Base-by-base conservation (phyloP, 2,329 filamentous ascomycete genomes). In the Claviceps africana region DNA sequence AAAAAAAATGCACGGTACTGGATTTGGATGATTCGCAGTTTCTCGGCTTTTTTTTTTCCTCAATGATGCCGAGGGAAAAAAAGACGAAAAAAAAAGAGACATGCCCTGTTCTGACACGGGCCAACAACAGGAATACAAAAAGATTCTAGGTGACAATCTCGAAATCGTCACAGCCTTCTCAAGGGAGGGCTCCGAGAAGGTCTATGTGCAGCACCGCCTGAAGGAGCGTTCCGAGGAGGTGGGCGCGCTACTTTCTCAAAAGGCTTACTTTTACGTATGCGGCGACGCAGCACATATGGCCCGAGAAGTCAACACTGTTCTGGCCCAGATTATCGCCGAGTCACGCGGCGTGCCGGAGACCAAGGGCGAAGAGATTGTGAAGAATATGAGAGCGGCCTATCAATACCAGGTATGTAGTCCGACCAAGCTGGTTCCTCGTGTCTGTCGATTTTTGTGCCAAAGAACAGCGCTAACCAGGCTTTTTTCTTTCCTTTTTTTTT, bases 211-310 rank as follows among this genome's bases (percentile, higher is more conserved):
- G 71, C 89, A 98, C 70, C 80, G 86, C 56, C 77, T 98, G 55
- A 85, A 86, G 71, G 88, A 97, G 68, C 77, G 83, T 49, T 83
- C 86, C 54, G 79, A 86, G 62, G 82, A 95, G 61, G 78, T 98
- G 70, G 91, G 95, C 70, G 83, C 91, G 58, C 80, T 98, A 1
- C 76, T 98, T 10, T 76, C 85, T 59, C 76, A 89, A 68, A 86
- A 90, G 67, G 93, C 88, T 5, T 96, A 93, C 71, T 90, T 98
- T 68, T 98, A 98, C 67, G 91, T 98, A 54, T 98, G 94, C 63
- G 93, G 93, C 71, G 93, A 98, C 65, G 94, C 94, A 0, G 87
- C 93, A 53, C 90, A 95, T 73, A 96, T 96, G 90, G 90, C 90
- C 47, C 83, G 90, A 53, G 90, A 95, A 67, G 89, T 96, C 63